Conservation (phyloP, 495 filamentous ascomycete species). For the Cetradonia linearis region DNA sequence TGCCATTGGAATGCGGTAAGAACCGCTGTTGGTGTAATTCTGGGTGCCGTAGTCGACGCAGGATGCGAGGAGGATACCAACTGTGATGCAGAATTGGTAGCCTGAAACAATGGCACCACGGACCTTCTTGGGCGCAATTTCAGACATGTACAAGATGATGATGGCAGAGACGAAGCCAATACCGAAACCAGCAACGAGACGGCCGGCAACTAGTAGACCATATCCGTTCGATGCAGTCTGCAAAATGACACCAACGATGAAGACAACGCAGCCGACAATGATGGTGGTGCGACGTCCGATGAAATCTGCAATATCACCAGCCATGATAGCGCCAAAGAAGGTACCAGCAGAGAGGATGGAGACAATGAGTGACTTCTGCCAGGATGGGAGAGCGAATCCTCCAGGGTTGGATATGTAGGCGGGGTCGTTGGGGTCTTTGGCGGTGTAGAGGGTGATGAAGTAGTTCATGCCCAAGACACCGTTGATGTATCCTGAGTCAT, state of each 20-base stretch:
- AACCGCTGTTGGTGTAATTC: constrained; percentile 30
- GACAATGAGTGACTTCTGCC: constrained; percentile 42
- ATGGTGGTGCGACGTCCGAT: constrained; percentile 48
- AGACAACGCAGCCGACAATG: constrained; percentile 45
- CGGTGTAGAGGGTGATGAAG: constrained; percentile 39
- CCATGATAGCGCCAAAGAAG: constrained; percentile 51
- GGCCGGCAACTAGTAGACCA: constrained; percentile 54
- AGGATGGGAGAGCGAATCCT: constrained; percentile 31
- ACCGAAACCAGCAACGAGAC: constrained; percentile 62
- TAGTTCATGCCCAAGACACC: constrained; percentile 47
- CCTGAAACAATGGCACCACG: constrained; percentile 40
- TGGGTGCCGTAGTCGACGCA: constrained; percentile 46
- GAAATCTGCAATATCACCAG: constrained; percentile 46
- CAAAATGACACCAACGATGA: constrained; percentile 44
- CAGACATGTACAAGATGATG: constrained; percentile 42
- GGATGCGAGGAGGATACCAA: constrained; percentile 42
- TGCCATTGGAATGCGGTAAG: constrained; percentile 29
- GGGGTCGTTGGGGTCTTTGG: constrained; percentile 26
- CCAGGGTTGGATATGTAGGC: constrained; percentile 18
- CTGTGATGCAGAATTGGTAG: constrained; percentile 38
- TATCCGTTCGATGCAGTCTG: constrained; percentile 40
- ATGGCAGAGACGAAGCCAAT: constrained; percentile 67
- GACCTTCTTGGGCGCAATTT: constrained; percentile 35
- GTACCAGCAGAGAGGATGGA: constrained; percentile 52
- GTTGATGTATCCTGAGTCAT: constrained; percentile 55